These are phyloP conservation scores for Xylaria digitata DNA, from an alignment of 2,329 filamentous ascomycete species.

Conservation along the genomic window DNA sequence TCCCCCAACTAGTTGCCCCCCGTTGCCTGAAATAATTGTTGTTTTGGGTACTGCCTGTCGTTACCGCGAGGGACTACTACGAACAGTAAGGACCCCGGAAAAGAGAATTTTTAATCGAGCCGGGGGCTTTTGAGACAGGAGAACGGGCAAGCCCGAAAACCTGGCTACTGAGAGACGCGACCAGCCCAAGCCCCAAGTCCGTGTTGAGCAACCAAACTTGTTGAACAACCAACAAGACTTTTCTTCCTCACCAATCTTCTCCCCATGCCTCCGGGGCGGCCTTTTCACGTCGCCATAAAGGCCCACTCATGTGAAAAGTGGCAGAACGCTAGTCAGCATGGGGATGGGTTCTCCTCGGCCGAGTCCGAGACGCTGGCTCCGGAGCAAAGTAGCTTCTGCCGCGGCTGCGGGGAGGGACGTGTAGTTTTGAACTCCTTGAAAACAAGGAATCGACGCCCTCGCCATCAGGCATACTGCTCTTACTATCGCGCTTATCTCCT, in stretches of 20 bases:
- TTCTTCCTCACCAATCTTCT: slow-evolving; percentile 44
- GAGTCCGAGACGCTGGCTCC: slow-evolving; percentile 68
- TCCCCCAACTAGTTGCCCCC: slow-evolving; percentile 49
- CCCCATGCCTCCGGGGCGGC: slow-evolving; percentile 47
- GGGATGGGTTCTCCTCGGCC: slow-evolving; percentile 60
- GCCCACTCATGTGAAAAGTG: slow-evolving; percentile 38
- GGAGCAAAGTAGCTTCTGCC: slow-evolving; percentile 64
- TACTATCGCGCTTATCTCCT: slow-evolving; percentile 70
- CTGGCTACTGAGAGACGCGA: slow-evolving; percentile 60
- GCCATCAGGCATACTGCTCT: slow-evolving; percentile 54
- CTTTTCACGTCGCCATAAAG: slow-evolving; percentile 27
- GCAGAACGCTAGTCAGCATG: slow-evolving; percentile 47
- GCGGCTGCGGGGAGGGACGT: slow-evolving; percentile 40
- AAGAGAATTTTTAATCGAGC: slow-evolving; percentile 48
- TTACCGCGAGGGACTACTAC: slow-evolving; percentile 29
- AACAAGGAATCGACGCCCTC: slow-evolving; percentile 23
- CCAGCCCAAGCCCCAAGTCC: slow-evolving; percentile 58
- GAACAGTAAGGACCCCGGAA: slow-evolving; percentile 36
- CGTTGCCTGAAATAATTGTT: slow-evolving; percentile 44
- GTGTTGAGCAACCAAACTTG: background rate
- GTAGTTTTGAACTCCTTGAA: slow-evolving; percentile 6
- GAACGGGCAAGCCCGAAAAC: slow-evolving; percentile 43
- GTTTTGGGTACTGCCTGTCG: slow-evolving; percentile 32
- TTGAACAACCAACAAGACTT: slow-evolving; percentile 34
- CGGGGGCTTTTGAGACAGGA: slow-evolving; percentile 53